Conservation (phyloP, 345 rosid genomes). For the Gossypium bickii region DNA sequence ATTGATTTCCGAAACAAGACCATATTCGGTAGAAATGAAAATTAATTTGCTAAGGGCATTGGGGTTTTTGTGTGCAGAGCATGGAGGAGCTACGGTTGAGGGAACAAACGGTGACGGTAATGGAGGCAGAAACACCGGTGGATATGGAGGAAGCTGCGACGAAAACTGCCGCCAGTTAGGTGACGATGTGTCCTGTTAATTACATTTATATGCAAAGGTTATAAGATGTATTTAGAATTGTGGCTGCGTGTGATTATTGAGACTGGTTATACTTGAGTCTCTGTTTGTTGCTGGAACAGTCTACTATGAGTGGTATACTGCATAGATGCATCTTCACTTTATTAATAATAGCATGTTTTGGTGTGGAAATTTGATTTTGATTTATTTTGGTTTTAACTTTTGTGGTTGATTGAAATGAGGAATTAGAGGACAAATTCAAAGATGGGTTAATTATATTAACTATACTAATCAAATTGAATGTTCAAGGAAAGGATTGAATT, state of each 20-base stretch:
- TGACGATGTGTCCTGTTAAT: not conserved
- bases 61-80: not conserved
- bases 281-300: not conserved
- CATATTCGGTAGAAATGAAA: not conserved
- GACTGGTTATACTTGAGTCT: not conserved
- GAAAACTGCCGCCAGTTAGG: not conserved
- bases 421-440: not conserved
- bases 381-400: not conserved
- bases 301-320: not conserved
- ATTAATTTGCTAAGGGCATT: not conserved
- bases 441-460: too few species aligned
- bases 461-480: too few species aligned
- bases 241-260: not conserved
- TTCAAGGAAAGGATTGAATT: too few species aligned
- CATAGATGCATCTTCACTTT: not conserved
- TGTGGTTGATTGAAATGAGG: not conserved
- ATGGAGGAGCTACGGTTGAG: not conserved
- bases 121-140: not conserved
- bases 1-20: not conserved
- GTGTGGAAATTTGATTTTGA: not conserved
- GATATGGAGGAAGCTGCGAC: not conserved
- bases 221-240: not conserved
- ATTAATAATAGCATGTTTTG: not conserved
- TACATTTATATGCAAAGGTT: not conserved
- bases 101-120: not conserved